Evolutionary conservation across 441 rosid genomes (phyloP), one percentile per base, ranked within the genome.

Genomic region (Hura crepitans): DNA sequence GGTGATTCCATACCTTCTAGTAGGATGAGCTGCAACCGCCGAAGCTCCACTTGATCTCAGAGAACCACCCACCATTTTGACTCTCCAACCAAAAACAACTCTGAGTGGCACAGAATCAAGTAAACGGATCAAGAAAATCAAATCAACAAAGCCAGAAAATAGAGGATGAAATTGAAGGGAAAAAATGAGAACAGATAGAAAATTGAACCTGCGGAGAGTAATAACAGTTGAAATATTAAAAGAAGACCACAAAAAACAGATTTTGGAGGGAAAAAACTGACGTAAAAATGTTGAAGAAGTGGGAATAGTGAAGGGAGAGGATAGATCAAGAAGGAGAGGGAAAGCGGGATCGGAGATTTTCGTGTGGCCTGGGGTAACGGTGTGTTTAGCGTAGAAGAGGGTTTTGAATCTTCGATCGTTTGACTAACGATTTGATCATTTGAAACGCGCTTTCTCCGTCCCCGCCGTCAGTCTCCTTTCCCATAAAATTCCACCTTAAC

Each of bases 1-100:
- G 18, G 85, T 84, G 28, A 84, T 79, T 5, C 85, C 90, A 12
- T 37, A 81, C 68, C 71, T 84, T 77, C 65, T 82, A 70, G 74
- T 53, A 25, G 79, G 59, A 66, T 68, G 61, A 27, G 81, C 31
- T 12, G 70, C 64, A 33, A 72, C 76, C 20, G 65, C 11, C 42
- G 73, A 10, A 27, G 70, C 69, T 13, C 65, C 53, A 10, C 23
- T 39, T 56, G 76, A 67, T 62, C 74, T 71, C 80, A 79, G 81
- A 46, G 79, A 12, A 10, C 7, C 73, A 71, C 73, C 77, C 80
- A 72, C 82, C 89, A 79, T 83, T 64, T 51, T 58, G 35, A 39
- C 15, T 8, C 13, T 39, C 23, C 9, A n/a, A 3, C 14, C 0
- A 12, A 46, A 22, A 28, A 50, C 62, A 30, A 43, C 67, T 37